Evolutionary conservation across 2,329 filamentous ascomycete genomes (phyloP), one percentile per base, ranked within the genome.

Genomic region (Fusarium udum): DNA sequence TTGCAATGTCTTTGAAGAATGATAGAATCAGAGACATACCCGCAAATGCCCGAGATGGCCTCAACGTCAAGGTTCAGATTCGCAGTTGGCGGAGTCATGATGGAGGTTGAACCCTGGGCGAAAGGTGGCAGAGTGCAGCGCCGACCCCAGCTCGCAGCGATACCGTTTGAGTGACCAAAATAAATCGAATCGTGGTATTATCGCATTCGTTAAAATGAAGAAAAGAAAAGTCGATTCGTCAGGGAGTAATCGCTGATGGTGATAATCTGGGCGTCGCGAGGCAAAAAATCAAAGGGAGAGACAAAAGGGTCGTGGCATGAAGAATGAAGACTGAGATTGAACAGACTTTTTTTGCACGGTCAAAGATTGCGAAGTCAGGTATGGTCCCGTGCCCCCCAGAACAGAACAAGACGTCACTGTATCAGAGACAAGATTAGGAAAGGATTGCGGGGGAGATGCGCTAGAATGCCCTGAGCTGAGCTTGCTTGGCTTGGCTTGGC

Each of bases 31-130:
- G 46, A 59, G 20, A 78, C 89, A 78, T 82, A 93, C 92, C 92
- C 95, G 83, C 92, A 95, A 77, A 98, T 98, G 61, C 95, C 95
- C 77, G 94, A 97, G 78, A 98, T 91, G 69, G 95, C 95, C 80
- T 96, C 93, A 68, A 97, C 91, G 81, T 97, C 93, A 75, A 98
- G 87, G 82, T 93, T 92, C 70, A 90, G 81, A n/a, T 84, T 85
- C 42, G 79, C 84, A 26, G 87, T 87, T 8, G 88, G 87, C 56
- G 88, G 88, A 57, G 85, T 87, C 87, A 89, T 89, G 76, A 72
- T 74, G 72, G 26, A 55, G 51, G 24, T 40, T 55, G 51, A 74
- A 70, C 58, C 69, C 74, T 70, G 63, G 64, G 60, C 58, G 45
- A 74, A 49, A 61, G 66, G 57, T 67, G 67, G 62, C 58, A 73